Evolutionary conservation across 495 filamentous ascomycete species (phyloP), one percentile per base, ranked within the genome.

Genomic region (Xylaria bambusicola): DNA sequence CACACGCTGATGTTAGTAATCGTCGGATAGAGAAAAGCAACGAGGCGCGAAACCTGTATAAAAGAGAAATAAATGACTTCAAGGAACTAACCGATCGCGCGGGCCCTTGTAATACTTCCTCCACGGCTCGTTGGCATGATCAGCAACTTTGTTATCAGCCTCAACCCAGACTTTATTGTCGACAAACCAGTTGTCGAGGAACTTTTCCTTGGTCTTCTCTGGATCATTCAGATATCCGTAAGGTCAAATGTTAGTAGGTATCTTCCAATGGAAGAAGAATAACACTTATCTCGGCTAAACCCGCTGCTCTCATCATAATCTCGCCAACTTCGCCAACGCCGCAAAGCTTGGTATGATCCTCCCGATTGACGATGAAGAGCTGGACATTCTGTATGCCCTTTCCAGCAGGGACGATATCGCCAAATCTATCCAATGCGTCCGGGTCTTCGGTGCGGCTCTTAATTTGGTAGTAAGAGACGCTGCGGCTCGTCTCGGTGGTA

Each of bases 321-420:
- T 97, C 92, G 26, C 93, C 92, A 18, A 88, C 82, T 64, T 96
- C 89, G 7, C 92, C 92, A 35, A 94, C 78, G 35, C 81, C 82
- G 71, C 94, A 98, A 23, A 93, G 77, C 41, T 84, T 82, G 51
- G 79, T 83, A 49, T 76, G 73, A 68, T 96, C 85, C 62, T 89
- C 84, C 8, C 90, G 87, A 72, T 96, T 85, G 21, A 98, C 91
- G 23, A 98, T 90, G 1, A 98, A 77, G 41, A 98, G 80, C 69
- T 98, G 94, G 6, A 98, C 94, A 66, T 97, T 86, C 58, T 91
- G 73, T 91, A 98, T 98, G n/a, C 94, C 94, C 66, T 81, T 84
- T 29, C 94, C 94, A 26, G 88, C 93, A 0, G 94, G 90, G 29
- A 98, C 89, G n/a, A 89, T 84, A 61, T 98, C 89, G 63, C 82